Evolutionary conservation across 768 basidiomycete genomes (phyloP).

Genomic region (Coprinellus micaceus): DNA sequence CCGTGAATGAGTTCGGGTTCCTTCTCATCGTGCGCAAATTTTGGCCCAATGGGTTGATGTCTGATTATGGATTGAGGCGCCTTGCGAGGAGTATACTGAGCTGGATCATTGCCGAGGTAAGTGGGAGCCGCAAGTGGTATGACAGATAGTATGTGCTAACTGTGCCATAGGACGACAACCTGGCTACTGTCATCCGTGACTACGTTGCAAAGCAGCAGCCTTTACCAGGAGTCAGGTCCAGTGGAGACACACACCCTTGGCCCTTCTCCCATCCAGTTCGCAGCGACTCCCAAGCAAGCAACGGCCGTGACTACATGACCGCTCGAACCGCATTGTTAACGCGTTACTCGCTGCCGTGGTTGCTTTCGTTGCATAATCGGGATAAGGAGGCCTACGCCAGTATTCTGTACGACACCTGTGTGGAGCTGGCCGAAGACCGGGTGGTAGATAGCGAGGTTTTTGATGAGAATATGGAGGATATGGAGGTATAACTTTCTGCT

Average conservation of each 20-base stretch:
- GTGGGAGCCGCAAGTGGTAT: conserved; percentile 5
- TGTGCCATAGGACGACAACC: conserved; percentile 52
- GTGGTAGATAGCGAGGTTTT: not conserved
- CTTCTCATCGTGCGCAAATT: conserved; percentile 63
- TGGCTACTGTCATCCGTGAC: conserved; percentile 64
- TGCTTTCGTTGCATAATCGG: conserved; percentile 63
- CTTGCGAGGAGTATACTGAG: conserved; percentile 53
- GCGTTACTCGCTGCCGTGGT: conserved; percentile 64
- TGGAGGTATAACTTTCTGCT: conserved; percentile 11
- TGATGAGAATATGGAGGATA: not conserved
- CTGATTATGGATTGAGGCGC: conserved; percentile 65
- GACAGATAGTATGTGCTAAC: conserved; percentile 1
- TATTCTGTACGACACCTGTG: conserved; percentile 51
- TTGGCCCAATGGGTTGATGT: conserved; percentile 71
- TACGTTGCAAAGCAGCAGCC: conserved; percentile 54
- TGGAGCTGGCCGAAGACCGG: conserved; percentile 37
- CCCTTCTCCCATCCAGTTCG: conserved; percentile 40
- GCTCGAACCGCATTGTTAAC: conserved; percentile 50
- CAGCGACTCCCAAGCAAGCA: conserved; percentile 40
- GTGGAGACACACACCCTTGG: conserved; percentile 49
- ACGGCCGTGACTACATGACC: conserved; percentile 70
- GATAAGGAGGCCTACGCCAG: conserved; percentile 50
- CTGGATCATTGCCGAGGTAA: conserved; percentile 76
- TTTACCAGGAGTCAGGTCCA: conserved; percentile 62
- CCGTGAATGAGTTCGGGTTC: conserved; percentile 71